Evolutionary conservation across 257 asterid species (phyloP).

Genomic region (Solanum tarijense): DNA sequence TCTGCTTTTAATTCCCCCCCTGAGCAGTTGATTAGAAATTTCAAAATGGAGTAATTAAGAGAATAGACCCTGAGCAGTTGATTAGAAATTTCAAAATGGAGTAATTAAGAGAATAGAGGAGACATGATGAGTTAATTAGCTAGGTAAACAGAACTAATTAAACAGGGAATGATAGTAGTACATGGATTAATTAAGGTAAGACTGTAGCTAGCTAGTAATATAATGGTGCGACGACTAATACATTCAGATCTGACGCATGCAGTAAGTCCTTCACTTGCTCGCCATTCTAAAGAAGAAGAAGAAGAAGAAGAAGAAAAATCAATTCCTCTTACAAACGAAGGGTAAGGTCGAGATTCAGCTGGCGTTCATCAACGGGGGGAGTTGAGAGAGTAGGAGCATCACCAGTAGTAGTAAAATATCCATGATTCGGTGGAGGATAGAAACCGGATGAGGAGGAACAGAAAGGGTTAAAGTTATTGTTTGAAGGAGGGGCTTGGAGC

Average conservation of each 20-base stretch:
- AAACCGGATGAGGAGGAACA: background rate
- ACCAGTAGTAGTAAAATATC: background rate
- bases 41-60: background rate
- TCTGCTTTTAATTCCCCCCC: background rate
- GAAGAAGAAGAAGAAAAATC: background rate
- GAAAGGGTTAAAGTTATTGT: background rate
- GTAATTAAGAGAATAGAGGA: background rate
- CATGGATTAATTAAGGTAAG: background rate
- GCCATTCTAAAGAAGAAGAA: background rate
- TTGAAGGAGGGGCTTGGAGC: background rate
- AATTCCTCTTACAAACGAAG: background rate
- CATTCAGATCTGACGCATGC: background rate
- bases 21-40: background rate
- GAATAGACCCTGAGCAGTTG: background rate
- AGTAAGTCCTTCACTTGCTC: too few relatives aligned
- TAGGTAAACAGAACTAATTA: background rate
- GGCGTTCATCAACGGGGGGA: background rate
- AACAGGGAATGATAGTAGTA: background rate
- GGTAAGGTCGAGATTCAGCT: background rate
- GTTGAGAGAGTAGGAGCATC: background rate
- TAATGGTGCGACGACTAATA: too few relatives aligned
- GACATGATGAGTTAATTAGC: too few relatives aligned
- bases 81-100: background rate
- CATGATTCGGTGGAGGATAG: background rate
- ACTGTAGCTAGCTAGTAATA: background rate